A percentile compares a stretch with the other conserved stretches of the same genome.
Evolutionary conservation across 1,284 basidiomycete genomes (phyloP).

Genomic region (Malassezia vespertilionis): DNA sequence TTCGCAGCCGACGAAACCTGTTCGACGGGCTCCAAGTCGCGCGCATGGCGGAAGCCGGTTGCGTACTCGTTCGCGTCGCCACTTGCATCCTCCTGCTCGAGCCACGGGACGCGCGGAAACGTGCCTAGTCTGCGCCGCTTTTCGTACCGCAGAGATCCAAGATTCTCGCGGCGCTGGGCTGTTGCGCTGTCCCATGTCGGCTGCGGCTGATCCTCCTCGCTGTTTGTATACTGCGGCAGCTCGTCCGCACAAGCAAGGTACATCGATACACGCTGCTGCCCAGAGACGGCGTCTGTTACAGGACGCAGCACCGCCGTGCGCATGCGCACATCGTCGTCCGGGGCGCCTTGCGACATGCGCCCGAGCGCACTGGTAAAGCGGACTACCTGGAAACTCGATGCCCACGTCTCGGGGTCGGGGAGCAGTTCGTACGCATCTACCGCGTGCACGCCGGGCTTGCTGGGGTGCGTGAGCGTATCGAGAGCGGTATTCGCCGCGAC

Average conservation of each 20-base stretch:
- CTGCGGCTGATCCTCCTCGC: conserved; percentile 21
- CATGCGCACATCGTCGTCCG: conserved; percentile 31
- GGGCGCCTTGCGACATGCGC: conserved; percentile 23
- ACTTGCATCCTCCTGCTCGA: background rate
- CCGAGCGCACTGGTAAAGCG: conserved; percentile 41
- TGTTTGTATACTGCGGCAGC: conserved; percentile 12
- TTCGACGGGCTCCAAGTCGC: conserved; percentile 35
- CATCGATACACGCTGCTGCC: conserved; percentile 37
- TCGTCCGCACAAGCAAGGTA: conserved; percentile 35
- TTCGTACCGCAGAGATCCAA: conserved; percentile 20
- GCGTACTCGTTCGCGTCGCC: conserved; percentile 21
- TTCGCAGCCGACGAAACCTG: conserved; percentile 23
- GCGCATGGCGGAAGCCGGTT: conserved; percentile 29
- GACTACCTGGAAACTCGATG: conserved; percentile 40
- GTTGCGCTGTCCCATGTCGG: conserved; percentile 19
- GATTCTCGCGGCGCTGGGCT: conserved; percentile 8
- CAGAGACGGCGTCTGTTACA: conserved; percentile 23
- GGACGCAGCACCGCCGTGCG: conserved; percentile 35
- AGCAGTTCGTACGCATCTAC: conserved; percentile 38
- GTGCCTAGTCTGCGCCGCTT: conserved; percentile 35
- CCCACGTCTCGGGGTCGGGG: conserved; percentile 46
- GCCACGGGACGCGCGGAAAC: conserved; percentile 18
- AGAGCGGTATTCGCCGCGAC: conserved; percentile 29
- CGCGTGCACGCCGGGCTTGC: conserved; percentile 35
- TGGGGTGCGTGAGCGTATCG: conserved; percentile 29